Evolutionary conservation across 2,329 filamentous ascomycete species (phyloP).

Genomic region (Xylariaceae sp.): DNA sequence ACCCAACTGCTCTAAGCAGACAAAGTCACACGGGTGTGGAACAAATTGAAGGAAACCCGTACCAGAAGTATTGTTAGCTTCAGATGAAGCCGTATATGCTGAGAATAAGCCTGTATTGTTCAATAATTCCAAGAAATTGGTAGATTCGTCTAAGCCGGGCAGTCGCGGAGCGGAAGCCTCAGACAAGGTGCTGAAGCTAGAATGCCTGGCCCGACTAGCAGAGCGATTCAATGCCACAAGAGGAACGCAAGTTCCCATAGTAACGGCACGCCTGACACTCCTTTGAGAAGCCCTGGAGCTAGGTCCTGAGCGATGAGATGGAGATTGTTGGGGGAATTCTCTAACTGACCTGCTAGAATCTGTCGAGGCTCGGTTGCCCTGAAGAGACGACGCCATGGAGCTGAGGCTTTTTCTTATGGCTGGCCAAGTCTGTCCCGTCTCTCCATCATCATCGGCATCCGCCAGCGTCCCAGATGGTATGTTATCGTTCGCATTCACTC

Average conservation of each 20-base stretch:
- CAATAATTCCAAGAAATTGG: slow-evolving; percentile 23
- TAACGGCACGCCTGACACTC: slow-evolving; percentile 11
- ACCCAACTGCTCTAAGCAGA: not conserved
- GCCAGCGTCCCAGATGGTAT: not conserved
- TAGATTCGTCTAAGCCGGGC: slow-evolving; percentile 29
- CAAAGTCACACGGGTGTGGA: not conserved
- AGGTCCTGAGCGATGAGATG: slow-evolving; percentile 3
- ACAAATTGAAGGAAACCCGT: not conserved
- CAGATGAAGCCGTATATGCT: slow-evolving; percentile 10
- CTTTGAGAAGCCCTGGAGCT: not conserved
- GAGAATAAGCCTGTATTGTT: slow-evolving; percentile 23
- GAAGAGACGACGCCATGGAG: slow-evolving; percentile 33
- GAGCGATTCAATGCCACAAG: slow-evolving; percentile 1
- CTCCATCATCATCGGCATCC: slow-evolving; percentile 5
- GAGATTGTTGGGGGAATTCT: slow-evolving; percentile 6
- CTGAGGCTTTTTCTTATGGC: slow-evolving; percentile 31
- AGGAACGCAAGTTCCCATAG: slow-evolving; percentile 13
- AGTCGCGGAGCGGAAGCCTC: slow-evolving; percentile 26
- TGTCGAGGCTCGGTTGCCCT: slow-evolving; percentile 21
- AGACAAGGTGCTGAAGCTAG: slow-evolving; percentile 25
- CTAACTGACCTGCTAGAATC: slow-evolving; percentile 8
- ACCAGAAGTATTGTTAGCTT: slow-evolving; percentile 10
- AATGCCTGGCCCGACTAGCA: slow-evolving; percentile 13
- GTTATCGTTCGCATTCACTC: slow-evolving; percentile 8
- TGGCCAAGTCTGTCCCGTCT: slow-evolving; percentile 23